Base-by-base conservation (phyloP, 805 yeast genomes). In the Blastobotrys peoriensis region DNA sequence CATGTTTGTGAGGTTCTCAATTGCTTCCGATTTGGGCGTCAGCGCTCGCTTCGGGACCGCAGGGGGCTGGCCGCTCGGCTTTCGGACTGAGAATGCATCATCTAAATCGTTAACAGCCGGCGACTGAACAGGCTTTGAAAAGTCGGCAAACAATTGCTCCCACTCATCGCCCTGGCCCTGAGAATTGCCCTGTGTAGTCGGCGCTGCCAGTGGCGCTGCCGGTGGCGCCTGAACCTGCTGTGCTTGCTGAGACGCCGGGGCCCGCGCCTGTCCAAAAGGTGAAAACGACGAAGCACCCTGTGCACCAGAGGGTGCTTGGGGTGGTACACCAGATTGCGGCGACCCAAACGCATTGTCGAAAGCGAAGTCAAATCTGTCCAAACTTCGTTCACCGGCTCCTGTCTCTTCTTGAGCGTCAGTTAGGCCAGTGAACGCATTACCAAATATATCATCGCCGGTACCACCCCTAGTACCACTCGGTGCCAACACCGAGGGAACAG, bases 91-190 rank as follows among this genome's bases (percentile, higher is more conserved):
- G 36, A 54, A 54, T 22, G 57, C 57, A 33, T 47, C 48, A 13
- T 55, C 44, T 8, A 53, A 34, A 18, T 56, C 50, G 5, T 41
- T 28, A 9, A 53, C 30, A 4, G 53, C 48, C 5, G 23, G 38
- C 19, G 46, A 25, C n/a, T 44, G 48, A 13, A 46, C 40, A 51
- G 43, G 30, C 62, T 65, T 52, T 15, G 91, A 89, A 60, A 86
- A 84, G 0, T 94, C 95, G 3, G 94, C 91, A 67, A 88, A 88
- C 20, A 88, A 74, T 65, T 86, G 89, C 58, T 88, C 96, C 97
- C 97, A 88, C 62, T 88, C 97, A 57, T 86, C 95, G 43, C 71
- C 74, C n/a, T n/a, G n/a, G n/a, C n/a, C n/a, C n/a, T n/a, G n/a
- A n/a, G n/a, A n/a, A n/a, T n/a, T n/a, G n/a, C n/a, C n/a, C n/a